phyloP scores from a whole-genome alignment of 2,329 filamentous ascomycete species.

The Shiraia sp. region DNA sequence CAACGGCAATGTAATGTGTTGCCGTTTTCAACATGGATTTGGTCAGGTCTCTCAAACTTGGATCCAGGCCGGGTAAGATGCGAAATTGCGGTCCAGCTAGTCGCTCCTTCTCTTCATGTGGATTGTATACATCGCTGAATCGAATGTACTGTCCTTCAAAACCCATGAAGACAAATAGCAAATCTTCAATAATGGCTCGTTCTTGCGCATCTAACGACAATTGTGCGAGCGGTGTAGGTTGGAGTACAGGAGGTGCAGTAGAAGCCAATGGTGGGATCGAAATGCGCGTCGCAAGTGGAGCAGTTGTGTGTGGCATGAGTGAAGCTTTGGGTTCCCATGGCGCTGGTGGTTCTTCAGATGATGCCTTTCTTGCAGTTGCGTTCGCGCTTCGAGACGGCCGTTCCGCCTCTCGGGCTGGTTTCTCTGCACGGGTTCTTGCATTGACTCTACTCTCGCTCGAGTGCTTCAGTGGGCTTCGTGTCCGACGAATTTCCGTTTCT shows the following conservation, averaged over 20 bases:
- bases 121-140: constrained; percentile 81
- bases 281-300: constrained; percentile 72
- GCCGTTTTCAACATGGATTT: constrained; percentile 91
- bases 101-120: constrained; percentile 81
- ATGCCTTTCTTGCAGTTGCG: constrained; percentile 18
- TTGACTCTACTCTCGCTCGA: constrained; percentile 37
- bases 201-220: constrained; percentile 83
- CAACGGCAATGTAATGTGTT: constrained; percentile 87
- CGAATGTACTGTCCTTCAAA: constrained; percentile 98
- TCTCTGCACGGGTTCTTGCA: constrained; percentile 39
- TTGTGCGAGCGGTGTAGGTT: constrained; percentile 69
- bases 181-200: constrained; percentile 81
- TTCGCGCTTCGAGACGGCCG: constrained; percentile 24
- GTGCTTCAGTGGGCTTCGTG: constrained; percentile 44
- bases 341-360: constrained; percentile 35
- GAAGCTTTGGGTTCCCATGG: constrained; percentile 81
- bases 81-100: constrained; percentile 80
- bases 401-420: constrained; percentile 28
- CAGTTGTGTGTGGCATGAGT: constrained; percentile 69
- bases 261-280: constrained; percentile 66
- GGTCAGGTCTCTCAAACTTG: constrained; percentile 85
- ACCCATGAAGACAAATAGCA: constrained; percentile 96
- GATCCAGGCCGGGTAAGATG: constrained; percentile 82
- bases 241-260: constrained; percentile 68
- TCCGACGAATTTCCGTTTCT: constrained; percentile 40